Evolutionary conservation across 176 grass and related monocot genomes (phyloP).

Genomic region (Oryza coarctata): DNA sequence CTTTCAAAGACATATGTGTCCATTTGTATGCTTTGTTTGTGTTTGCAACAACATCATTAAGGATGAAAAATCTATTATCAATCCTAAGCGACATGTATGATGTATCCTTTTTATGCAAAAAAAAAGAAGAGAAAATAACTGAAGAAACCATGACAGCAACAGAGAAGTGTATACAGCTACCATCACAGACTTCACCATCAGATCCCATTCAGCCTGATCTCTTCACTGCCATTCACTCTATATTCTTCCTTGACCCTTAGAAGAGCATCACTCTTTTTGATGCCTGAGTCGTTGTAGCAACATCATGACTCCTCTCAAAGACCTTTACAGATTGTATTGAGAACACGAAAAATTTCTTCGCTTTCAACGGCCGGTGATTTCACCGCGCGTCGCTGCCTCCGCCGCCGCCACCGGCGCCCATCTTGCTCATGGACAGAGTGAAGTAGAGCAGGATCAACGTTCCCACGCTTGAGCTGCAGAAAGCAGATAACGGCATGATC

Average conservation of each 20-base stretch:
- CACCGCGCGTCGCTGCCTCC: constrained; percentile 39
- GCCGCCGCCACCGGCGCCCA: constrained; percentile 2
- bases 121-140: neutral
- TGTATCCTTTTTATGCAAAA: constrained; percentile 2
- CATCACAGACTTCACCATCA: constrained; percentile 37
- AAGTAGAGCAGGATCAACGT: constrained; percentile 86
- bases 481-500: neutral
- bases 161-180: neutral
- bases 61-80: neutral
- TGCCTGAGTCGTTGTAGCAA: constrained; percentile 1
- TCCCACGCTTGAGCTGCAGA: constrained; percentile 77
- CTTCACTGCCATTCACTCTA: constrained; percentile 3
- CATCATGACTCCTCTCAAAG: neutral
- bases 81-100: constrained; percentile 7
- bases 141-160: constrained; percentile 20
- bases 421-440: constrained; percentile 71
- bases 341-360: neutral
- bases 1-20: neutral
- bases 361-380: neutral
- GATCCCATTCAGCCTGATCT: constrained; percentile 5
- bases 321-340: constrained; percentile 18
- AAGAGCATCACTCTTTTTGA: neutral
- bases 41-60: neutral
- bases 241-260: neutral
- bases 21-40: constrained; percentile 21